phyloP scores from a whole-genome alignment of 352 stramenopile species.

The Peronospora destructor region DNA sequence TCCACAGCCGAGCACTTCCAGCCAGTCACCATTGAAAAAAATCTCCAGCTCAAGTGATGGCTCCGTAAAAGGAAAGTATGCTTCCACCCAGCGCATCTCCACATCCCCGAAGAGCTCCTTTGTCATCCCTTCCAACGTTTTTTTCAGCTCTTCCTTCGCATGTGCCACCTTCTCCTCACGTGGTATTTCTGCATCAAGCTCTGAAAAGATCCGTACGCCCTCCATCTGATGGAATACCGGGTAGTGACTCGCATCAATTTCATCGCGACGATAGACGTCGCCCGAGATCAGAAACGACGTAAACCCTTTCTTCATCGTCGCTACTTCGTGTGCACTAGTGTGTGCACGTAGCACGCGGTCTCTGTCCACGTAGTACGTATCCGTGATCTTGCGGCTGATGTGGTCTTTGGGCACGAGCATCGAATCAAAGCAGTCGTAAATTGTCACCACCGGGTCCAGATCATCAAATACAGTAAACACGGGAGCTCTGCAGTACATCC shows the following conservation, averaged over 20 bases:
- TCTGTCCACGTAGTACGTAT: conserved; percentile 89
- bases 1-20: conserved; percentile 98
- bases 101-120: conserved; percentile 87
- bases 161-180: conserved; percentile 67
- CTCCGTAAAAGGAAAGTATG: conserved; percentile 99
- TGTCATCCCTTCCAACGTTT: conserved; percentile 92
- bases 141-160: conserved; percentile 93
- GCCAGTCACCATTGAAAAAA: conserved; percentile 95
- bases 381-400: conserved; percentile 76
- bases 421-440: conserved; percentile 87
- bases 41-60: conserved; percentile 98
- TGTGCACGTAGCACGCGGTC: conserved; percentile 79
- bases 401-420: conserved; percentile 89
- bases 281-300: conserved; percentile 91
- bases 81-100: conserved; percentile 96
- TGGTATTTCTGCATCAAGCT: conserved; percentile 48
- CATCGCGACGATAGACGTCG: conserved; percentile 96
- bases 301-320: conserved; percentile 82
- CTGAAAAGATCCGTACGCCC: conserved; percentile 92
- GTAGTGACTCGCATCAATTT: conserved; percentile 99
- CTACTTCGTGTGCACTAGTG: conserved; percentile 91
- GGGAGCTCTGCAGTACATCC: conserved; percentile 34
- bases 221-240: conserved; percentile 99
- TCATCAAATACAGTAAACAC: conserved; percentile 84
- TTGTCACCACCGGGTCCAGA: conserved; percentile 80